Evolutionary conservation across 2,329 filamentous ascomycete species (phyloP).

Genomic region (Sporothrix pallida): DNA sequence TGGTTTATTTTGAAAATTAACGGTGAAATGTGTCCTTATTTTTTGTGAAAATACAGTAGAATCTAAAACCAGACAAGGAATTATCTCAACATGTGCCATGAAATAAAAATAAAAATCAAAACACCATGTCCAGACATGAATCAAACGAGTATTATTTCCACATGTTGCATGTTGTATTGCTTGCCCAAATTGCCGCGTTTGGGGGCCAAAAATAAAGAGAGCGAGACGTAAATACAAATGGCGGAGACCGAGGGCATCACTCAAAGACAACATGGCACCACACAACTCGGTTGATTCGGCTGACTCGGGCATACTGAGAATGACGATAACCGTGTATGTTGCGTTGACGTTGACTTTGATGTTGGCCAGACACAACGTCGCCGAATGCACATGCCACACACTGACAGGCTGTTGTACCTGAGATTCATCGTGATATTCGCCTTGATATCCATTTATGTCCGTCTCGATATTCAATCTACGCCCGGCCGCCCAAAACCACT

Average conservation of each 20-base stretch:
- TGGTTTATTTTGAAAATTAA: too few species aligned
- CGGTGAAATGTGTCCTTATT: too few species aligned
- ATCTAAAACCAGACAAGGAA: too few species aligned
- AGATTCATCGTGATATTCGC: not conserved
- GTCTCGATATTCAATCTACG: not conserved
- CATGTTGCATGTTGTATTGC: not conserved
- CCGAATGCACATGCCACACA: constrained; percentile 6
- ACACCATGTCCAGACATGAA: not conserved
- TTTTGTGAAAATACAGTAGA: too few species aligned
- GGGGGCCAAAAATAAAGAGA: constrained; percentile 23
- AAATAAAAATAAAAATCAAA: not conserved
- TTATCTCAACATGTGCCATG: too few species aligned
- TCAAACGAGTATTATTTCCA: not conserved
- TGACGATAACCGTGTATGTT: too few species aligned
- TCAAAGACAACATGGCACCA: not conserved
- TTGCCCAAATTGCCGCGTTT: constrained; percentile 21
- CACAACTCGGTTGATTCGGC: not conserved
- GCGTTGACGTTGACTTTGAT: not conserved
- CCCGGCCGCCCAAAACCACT: not conserved
- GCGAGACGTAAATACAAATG: not conserved
- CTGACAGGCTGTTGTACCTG: not conserved
- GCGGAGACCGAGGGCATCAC: not conserved
- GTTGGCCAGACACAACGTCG: constrained; percentile 1
- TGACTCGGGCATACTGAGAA: not conserved
- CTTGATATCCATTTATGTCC: not conserved